These are phyloP conservation scores for Hypoxylon sp. DNA, from an alignment of 2,329 filamentous ascomycete species.

Conservation along the genomic window DNA sequence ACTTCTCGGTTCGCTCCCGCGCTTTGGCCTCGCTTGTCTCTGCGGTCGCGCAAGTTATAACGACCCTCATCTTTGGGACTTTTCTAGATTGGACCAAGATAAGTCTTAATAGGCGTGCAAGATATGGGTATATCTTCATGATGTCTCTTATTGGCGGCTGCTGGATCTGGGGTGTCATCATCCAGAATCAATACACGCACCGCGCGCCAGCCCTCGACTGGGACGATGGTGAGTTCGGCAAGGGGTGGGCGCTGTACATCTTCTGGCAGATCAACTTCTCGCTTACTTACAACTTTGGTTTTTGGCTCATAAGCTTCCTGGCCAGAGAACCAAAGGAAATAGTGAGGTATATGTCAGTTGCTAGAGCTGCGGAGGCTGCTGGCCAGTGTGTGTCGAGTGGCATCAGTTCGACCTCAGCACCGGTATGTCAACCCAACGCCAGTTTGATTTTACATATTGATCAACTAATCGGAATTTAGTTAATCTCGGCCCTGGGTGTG, in stretches of 20 bases:
- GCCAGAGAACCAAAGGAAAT: constrained; percentile 41
- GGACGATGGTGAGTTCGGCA: constrained; percentile 36
- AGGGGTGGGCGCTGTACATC: constrained; percentile 46
- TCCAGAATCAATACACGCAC: constrained; percentile 18
- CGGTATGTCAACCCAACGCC: constrained; percentile 3
- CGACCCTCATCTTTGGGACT: constrained; percentile 9
- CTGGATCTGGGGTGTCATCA: constrained; percentile 12
- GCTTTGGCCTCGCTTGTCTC: constrained; percentile 13
- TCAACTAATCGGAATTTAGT: constrained; percentile 11
- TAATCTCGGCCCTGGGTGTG: constrained; percentile 35
- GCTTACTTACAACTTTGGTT: constrained; percentile 48
- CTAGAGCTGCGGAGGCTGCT: constrained; percentile 42
- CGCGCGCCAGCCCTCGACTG: constrained; percentile 14
- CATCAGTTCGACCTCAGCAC: constrained; percentile 41
- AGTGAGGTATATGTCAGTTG: constrained; percentile 40
- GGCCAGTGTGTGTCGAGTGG: constrained; percentile 44
- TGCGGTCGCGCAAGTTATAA: constrained; percentile 10
- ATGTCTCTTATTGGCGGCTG: constrained; percentile 13
- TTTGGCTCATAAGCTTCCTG: constrained; percentile 47
- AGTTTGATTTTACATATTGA: not conserved
- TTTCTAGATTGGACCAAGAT: constrained; percentile 14
- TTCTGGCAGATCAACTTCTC: constrained; percentile 47
- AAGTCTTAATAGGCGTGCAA: constrained; percentile 11
- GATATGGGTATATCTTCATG: constrained; percentile 9
- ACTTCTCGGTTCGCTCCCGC: constrained; percentile 17